Evolutionary conservation across 106 monocot genomes (phyloP).

Genomic region (Dactylorhiza incarnata): DNA sequence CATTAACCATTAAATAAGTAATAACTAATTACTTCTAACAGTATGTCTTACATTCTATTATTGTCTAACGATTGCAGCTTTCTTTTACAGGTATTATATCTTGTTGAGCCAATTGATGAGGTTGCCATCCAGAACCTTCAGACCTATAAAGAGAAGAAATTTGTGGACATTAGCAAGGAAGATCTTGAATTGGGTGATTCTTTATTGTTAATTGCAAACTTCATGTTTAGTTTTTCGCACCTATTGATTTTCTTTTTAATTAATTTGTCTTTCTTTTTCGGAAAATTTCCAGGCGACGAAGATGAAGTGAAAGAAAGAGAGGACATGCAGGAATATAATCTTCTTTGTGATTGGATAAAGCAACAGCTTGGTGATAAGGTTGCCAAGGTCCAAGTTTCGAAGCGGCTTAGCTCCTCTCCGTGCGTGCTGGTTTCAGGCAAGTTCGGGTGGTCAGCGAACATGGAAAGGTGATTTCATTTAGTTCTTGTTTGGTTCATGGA

Average conservation of each 20-base stretch:
- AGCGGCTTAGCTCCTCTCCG: conserved; percentile 86
- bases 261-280: neutral
- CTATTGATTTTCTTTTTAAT: neutral
- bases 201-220: neutral
- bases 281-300: conserved; percentile 53
- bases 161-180: conserved; percentile 99
- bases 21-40: too few relatives aligned
- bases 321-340: conserved; percentile 68
- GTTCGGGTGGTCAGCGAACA: conserved; percentile 96
- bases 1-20: too few relatives aligned
- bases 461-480: conserved; percentile 59
- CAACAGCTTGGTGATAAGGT: conserved; percentile 95
- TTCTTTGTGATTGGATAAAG: conserved; percentile 96
- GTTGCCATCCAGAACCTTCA: conserved; percentile 95
- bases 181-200: conserved; percentile 88
- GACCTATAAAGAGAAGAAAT: conserved; percentile 95
- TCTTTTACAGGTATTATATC: conserved; percentile 64
- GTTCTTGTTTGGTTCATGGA: neutral
- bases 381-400: conserved; percentile 90
- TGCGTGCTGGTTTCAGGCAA: conserved; percentile 98
- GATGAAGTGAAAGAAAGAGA: conserved; percentile 93
- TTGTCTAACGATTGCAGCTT: neutral
- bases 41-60: neutral
- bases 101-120: conserved; percentile 97
- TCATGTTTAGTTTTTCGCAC: neutral